Percentiles rank a stretch among this genome's conserved stretches.
These are phyloP conservation scores for Neurospora intermedia DNA, from an alignment of 495 filamentous ascomycete species.

Conservation along the genomic window DNA sequence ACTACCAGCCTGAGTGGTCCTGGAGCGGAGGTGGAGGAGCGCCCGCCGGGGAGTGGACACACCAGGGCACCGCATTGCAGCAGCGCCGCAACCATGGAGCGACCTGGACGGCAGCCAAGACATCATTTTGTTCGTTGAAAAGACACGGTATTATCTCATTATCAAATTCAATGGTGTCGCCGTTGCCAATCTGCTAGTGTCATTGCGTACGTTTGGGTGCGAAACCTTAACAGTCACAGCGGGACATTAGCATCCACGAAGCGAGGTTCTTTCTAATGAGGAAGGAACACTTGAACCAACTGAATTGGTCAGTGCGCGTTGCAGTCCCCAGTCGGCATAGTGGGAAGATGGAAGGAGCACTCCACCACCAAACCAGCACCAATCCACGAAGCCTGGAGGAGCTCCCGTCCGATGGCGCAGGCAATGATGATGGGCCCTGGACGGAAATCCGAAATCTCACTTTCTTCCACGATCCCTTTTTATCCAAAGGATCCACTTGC, in stretches of 20 bases:
- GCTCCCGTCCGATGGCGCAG: background rate
- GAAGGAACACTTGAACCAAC: background rate
- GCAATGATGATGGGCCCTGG: background rate
- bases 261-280: background rate
- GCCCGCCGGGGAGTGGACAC: background rate
- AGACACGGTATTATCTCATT: background rate
- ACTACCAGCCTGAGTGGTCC: background rate
- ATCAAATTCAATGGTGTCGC: background rate
- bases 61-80: background rate
- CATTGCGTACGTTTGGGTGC: background rate
- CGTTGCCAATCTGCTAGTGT: background rate
- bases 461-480: background rate
- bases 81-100: background rate
- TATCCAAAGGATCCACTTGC: background rate
- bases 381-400: background rate
- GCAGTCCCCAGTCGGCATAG: background rate
- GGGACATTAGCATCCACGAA: background rate
- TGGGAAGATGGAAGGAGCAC: background rate
- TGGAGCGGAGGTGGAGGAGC: background rate
- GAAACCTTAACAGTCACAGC: background rate
- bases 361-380: background rate
- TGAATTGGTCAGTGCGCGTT: background rate
- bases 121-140: background rate
- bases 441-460: background rate
- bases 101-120: background rate